Evolutionary conservation across 176 grass and related monocot genomes (phyloP), one percentile per base, ranked within the genome.

Genomic region (Chloris gayana): DNA sequence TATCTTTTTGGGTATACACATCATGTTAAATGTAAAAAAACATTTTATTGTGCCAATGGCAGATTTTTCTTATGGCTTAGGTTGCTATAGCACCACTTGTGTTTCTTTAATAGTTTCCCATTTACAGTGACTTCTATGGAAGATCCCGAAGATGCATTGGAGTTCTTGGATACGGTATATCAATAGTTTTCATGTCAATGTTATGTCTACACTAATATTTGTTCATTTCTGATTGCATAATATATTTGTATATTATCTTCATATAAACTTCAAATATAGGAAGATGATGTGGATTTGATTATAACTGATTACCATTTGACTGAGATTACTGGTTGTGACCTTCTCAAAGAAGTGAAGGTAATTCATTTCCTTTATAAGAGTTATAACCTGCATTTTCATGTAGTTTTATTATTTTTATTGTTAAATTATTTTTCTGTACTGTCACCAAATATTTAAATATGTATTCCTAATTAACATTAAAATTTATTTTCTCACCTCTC

Each of bases 271-370:
- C 41, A 9, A 31, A 11, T 41, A 35, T n/a, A 66, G 76, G 61
- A 78, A 9, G 9, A 49, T 35, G 76, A 78, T 51, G 61, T 78
- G 13, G 35, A 49, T 7, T n/a, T 78, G 30, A 50, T 78, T 50
- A 1, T 66, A 2, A 35, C 6, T 18, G 54, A 72, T 17, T 72
- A 63, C 6, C 60, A 41, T 47, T 72, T 72, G 68, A 56, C 54
- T 25, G 38, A 45, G 1, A 82, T 82, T 67, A 49, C 54, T 63
- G 68, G 79, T 13, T 82, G 63, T 35, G 54, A 72, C 63, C 37
- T 82, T 22, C 68, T 82, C 0, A 34, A n/a, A 41, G 37, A 45
- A 45, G 38, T 82, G 54, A 82, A 82, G 79, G 79, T 82, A 82
- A 22, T 24, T 82, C 72, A 22, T 24, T 2, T 49, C 21, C 14